A percentile compares a stretch with the other conserved stretches of the same genome.
These are phyloP conservation scores for Dactylella cylindrospora DNA, from an alignment of 2,329 filamentous ascomycete genomes.

Conservation along the genomic window DNA sequence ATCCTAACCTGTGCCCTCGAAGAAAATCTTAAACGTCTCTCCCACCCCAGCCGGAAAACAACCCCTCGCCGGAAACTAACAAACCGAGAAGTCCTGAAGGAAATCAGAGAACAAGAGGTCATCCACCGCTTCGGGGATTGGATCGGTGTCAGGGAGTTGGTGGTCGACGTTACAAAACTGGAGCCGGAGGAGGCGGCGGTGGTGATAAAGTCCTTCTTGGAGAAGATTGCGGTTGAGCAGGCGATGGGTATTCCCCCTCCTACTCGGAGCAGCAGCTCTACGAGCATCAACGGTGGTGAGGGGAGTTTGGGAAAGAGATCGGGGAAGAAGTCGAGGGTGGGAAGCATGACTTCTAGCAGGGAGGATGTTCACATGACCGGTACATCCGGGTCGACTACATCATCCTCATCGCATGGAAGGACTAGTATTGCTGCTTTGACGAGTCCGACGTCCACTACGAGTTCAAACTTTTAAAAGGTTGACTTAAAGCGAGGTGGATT, in stretches of 20 bases:
- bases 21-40: conserved; percentile 48
- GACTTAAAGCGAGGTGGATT: no score
- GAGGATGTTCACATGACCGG: conserved; percentile 38
- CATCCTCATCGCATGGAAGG: conserved; percentile 23
- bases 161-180: conserved; percentile 48
- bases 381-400: background rate
- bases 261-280: background rate
- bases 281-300: background rate
- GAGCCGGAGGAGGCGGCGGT: conserved; percentile 35
- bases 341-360: conserved; percentile 20
- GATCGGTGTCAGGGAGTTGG: conserved; percentile 42
- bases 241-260: conserved; percentile 10
- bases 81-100: conserved; percentile 45
- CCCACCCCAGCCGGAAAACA: conserved; percentile 35
- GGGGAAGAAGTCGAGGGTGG: conserved; percentile 25
- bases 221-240: conserved; percentile 33
- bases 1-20: conserved; percentile 48
- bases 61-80: conserved; percentile 48
- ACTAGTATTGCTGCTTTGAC: conserved; percentile 36
- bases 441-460: conserved; percentile 21
- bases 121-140: conserved; percentile 48
- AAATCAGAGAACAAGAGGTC: conserved; percentile 45
- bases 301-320: conserved; percentile 11
- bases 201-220: conserved; percentile 37
- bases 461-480: no score